phyloP scores from a whole-genome alignment of 176 grass and related monocot genomes.

The Oryza brachyantha region DNA sequence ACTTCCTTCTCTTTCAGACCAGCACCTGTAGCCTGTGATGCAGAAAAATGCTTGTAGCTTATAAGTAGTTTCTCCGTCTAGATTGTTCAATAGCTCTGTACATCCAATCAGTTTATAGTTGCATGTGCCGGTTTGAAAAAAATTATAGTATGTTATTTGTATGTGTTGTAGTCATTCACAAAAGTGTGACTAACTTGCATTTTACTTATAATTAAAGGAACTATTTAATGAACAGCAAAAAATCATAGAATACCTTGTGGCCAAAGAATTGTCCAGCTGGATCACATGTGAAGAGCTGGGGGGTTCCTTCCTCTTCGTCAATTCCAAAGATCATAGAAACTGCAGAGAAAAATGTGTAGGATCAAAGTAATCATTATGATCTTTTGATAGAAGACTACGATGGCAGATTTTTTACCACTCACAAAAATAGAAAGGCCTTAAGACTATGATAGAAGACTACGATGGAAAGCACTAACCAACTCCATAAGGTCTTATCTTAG shows the following conservation, averaged over 20 bases:
- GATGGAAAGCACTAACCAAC: constrained; percentile 46
- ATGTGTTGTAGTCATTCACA: not conserved
- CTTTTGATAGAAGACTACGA: not conserved
- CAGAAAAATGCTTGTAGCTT: not conserved
- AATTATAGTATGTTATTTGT: not conserved
- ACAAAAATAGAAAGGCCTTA: no score
- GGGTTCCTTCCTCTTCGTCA: constrained; percentile 59
- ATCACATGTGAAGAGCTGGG: constrained; percentile 62
- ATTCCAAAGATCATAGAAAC: constrained; percentile 63
- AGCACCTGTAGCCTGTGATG: constrained; percentile 46
- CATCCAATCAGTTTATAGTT: not conserved
- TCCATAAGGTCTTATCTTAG: constrained; percentile 50
- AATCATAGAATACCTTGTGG: constrained; percentile 46
- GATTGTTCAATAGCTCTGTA: not conserved
- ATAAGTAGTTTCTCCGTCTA: not conserved
- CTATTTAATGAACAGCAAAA: not conserved
- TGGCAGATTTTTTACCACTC: constrained; percentile 1
- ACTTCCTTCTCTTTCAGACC: constrained; percentile 51
- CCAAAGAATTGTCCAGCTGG: constrained; percentile 56
- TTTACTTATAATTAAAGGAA: not conserved
- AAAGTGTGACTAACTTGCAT: not conserved
- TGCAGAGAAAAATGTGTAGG: constrained; percentile 6
- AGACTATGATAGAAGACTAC: no score
- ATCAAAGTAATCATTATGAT: not conserved
- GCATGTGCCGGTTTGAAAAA: not conserved